A percentile compares a stretch with the other conserved stretches of the same genome.
Conservation (phyloP, 306 rosid genomes). For the Carpinus fangiana region DNA sequence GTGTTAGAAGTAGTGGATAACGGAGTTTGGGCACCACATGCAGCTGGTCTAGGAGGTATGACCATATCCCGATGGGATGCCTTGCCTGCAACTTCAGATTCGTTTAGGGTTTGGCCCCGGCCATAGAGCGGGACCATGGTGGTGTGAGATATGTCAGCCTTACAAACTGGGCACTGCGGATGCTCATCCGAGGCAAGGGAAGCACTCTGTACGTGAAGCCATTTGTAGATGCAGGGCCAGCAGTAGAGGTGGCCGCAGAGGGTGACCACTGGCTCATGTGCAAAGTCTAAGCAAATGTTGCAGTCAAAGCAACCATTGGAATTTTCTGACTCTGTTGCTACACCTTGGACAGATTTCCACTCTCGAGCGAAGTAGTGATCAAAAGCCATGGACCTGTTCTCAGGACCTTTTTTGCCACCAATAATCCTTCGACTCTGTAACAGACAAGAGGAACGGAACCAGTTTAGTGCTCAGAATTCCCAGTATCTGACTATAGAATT, state of each 20-base stretch:
- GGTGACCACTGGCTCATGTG: slow-evolving; percentile 83
- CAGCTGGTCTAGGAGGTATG: slow-evolving; percentile 83
- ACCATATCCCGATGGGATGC: slow-evolving; percentile 33
- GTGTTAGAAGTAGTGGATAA: slow-evolving; percentile 37
- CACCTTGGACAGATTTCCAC: slow-evolving; percentile 47
- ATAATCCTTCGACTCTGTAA: slow-evolving; percentile 30
- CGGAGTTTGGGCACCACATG: slow-evolving; percentile 46
- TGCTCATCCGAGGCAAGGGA: slow-evolving; percentile 72
- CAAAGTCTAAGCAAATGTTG: slow-evolving; percentile 88
- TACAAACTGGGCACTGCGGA: slow-evolving; percentile 95
- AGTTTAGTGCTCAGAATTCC: slow-evolving; percentile 21
- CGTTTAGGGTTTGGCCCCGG: slow-evolving; percentile 52
- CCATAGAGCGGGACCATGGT: slow-evolving; percentile 87
- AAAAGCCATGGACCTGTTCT: slow-evolving; percentile 53
- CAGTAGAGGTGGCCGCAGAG: slow-evolving; percentile 95
- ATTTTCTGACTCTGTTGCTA: slow-evolving; percentile 47
- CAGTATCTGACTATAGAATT: neutral
- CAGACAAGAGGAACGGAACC: slow-evolving; percentile 28
- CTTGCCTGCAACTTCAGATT: slow-evolving; percentile 33
- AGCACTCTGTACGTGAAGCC: slow-evolving; percentile 81
- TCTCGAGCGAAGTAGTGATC: slow-evolving; percentile 51
- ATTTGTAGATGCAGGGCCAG: slow-evolving; percentile 96
- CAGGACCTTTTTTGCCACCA: slow-evolving; percentile 18
- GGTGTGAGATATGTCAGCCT: slow-evolving; percentile 71
- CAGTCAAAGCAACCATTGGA: slow-evolving; percentile 68